Percentiles rank a stretch among this genome's conserved stretches.
Conservation (phyloP, 306 rosid genomes). For the Cicer bijugum region DNA sequence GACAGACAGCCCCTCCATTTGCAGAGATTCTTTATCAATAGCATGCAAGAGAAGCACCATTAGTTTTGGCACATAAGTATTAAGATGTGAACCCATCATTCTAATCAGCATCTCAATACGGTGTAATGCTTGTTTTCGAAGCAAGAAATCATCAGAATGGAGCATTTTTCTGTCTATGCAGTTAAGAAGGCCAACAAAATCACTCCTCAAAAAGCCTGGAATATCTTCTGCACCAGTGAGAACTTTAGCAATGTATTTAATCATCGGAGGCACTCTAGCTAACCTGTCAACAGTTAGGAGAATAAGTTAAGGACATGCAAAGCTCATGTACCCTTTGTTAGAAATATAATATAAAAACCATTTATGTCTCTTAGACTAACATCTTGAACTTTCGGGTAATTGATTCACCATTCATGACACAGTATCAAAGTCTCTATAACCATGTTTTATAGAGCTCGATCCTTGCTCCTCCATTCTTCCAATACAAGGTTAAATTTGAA, state of each 20-base stretch:
- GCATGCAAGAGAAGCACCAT: conserved; percentile 98
- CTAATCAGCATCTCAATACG: conserved; percentile 87
- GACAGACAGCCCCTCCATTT: conserved; percentile 81
- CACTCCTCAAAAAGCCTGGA: conserved; percentile 80
- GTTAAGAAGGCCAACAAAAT: conserved; percentile 91
- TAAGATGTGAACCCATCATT: conserved; percentile 91
- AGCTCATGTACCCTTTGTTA: conserved; percentile 6
- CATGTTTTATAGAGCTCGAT: background rate
- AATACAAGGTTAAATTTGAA: conserved; percentile 1
- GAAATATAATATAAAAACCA: conserved; percentile 6
- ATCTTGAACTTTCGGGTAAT: conserved; percentile 1
- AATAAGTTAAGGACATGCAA: conserved; percentile 39
- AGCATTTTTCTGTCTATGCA: conserved; percentile 92
- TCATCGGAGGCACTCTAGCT: conserved; percentile 81
- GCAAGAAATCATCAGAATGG: conserved; percentile 71
- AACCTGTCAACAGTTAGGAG: conserved; percentile 64
- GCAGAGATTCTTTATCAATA: conserved; percentile 68
- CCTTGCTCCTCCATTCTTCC: conserved; percentile 12
- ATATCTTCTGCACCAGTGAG: conserved; percentile 89
- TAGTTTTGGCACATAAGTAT: conserved; percentile 86
- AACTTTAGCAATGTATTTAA: conserved; percentile 84
- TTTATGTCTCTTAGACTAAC: background rate
- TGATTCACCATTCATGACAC: conserved; percentile 3
- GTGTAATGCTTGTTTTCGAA: conserved; percentile 81
- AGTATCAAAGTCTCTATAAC: background rate